Conservation (phyloP, 2,329 filamentous ascomycete species). For the Hypoxylon sp. region DNA sequence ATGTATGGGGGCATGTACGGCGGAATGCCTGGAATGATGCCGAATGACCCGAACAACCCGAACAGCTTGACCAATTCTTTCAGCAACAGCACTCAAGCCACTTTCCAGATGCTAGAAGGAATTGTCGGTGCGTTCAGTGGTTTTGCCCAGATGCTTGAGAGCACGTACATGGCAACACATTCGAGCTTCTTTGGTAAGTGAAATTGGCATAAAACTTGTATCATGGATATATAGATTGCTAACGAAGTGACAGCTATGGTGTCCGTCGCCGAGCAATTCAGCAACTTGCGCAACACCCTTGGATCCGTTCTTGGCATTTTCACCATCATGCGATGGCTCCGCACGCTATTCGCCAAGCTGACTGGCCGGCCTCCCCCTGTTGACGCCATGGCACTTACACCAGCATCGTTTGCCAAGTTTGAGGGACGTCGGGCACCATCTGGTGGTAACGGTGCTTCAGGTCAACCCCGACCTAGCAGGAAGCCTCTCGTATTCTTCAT, state of each 20-base stretch:
- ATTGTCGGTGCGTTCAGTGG: conserved; percentile 97
- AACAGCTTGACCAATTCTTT: conserved; percentile 97
- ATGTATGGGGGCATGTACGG: conserved; percentile 58
- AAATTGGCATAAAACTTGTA: not conserved
- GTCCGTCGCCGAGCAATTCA: conserved; percentile 96
- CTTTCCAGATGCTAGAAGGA: conserved; percentile 98
- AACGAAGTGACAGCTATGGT: conserved; percentile 81
- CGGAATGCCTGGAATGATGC: conserved; percentile 63
- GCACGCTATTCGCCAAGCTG: conserved; percentile 90
- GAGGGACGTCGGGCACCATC: conserved; percentile 73
- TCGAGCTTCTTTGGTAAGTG: conserved; percentile 95
- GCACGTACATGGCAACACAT: conserved; percentile 99
- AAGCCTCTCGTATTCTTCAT: conserved; percentile 98
- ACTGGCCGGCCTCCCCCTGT: conserved; percentile 92
- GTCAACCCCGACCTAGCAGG: conserved; percentile 81
- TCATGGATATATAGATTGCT: conserved; percentile 16
- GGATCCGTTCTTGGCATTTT: conserved; percentile 96
- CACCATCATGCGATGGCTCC: conserved; percentile 94
- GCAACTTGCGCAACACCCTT: conserved; percentile 91
- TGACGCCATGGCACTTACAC: conserved; percentile 88
- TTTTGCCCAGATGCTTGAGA: conserved; percentile 99
- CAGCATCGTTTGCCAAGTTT: conserved; percentile 91
- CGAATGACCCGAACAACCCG: conserved; percentile 82
- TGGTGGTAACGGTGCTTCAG: conserved; percentile 73
- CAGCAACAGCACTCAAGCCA: conserved; percentile 93